Percentiles rank a stretch among this genome's conserved stretches.
Evolutionary conservation across 352 stramenopile genomes (phyloP).

Genomic region (Phytophthora colocasiae): DNA sequence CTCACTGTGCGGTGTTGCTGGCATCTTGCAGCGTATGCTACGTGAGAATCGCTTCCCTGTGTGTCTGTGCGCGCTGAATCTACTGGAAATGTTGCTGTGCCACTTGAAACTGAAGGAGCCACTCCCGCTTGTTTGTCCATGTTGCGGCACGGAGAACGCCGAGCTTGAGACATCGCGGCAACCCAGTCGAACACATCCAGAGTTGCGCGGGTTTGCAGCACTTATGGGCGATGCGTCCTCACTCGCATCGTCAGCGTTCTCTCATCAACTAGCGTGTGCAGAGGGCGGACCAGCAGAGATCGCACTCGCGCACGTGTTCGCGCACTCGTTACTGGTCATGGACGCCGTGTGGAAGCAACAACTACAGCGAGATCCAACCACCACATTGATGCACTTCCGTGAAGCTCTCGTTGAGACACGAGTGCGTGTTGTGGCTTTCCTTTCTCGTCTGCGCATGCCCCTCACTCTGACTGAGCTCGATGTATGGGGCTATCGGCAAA

Average conservation of each 20-base stretch:
- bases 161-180: constrained; percentile 65
- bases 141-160: constrained; percentile 71
- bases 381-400: constrained; percentile 70
- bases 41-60: constrained; percentile 78
- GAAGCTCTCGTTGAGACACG: constrained; percentile 64
- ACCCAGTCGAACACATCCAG: constrained; percentile 55
- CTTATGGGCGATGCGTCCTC: constrained; percentile 50
- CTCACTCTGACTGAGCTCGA: constrained; percentile 58
- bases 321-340: constrained; percentile 66
- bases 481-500: constrained; percentile 54
- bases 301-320: constrained; percentile 66
- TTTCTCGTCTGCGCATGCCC: constrained; percentile 50
- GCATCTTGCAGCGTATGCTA: constrained; percentile 56
- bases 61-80: constrained; percentile 65
- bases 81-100: constrained; percentile 74
- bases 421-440: constrained; percentile 54
- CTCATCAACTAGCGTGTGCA: constrained; percentile 51
- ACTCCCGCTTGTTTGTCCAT: constrained; percentile 67
- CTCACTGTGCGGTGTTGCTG: constrained; percentile 10
- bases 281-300: constrained; percentile 52
- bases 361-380: constrained; percentile 52
- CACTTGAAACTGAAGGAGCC: constrained; percentile 77
- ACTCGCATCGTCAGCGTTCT: constrained; percentile 45
- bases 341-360: constrained; percentile 69
- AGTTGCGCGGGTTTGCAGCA: constrained; percentile 60